Base-by-base conservation (phyloP, 345 rosid species). In the Moringa oleifera region DNA sequence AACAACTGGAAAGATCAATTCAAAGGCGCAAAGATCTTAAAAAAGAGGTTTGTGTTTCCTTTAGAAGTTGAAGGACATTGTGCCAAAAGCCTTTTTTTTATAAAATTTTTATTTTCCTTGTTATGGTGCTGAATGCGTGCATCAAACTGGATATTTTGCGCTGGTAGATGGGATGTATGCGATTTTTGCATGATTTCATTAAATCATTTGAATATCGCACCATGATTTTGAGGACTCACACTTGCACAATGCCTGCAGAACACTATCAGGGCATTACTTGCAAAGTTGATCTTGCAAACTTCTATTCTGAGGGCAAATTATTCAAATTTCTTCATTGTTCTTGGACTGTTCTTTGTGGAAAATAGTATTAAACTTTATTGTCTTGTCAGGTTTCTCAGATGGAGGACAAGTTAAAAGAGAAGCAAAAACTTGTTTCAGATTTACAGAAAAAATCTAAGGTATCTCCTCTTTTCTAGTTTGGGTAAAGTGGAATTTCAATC, bases 361-460 rank as follows among this genome's bases (percentile, higher is more conserved):
- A 33, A 21, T 53, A 49, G 23, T 21, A 46, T 53, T 20, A 51
- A 71, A 47, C 55, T 62, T 62, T 66, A 53, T 23, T 73, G 59
- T 57, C 55, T 37, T 57, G 3, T 66, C 80, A 93, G 98, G 67
- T 90, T 45, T 63, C 77, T 52, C 69, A 61, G 67, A 65, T 84
- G 76, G 83, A 84, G 71, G 83, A 64, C 24, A 73, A 57, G 66
- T 64, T 90, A 68, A 72, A 67, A 61, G 89, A 72, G 66, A 80
- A 81, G 71, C 73, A 82, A 24, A 70, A 25, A 45, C 41, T 70
- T 65, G 81, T 83, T 61, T 76, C 59, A 20, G 91, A 79, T 58
- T 71, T 90, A 71, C 88, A 77, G 73, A 80, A 81, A 59, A 85
- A 77, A 75, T 71, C 83, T 55, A 81, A 78, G 91, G 98, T 93